Conservation (phyloP, 805 yeast species). For the Kuraishia borneana region DNA sequence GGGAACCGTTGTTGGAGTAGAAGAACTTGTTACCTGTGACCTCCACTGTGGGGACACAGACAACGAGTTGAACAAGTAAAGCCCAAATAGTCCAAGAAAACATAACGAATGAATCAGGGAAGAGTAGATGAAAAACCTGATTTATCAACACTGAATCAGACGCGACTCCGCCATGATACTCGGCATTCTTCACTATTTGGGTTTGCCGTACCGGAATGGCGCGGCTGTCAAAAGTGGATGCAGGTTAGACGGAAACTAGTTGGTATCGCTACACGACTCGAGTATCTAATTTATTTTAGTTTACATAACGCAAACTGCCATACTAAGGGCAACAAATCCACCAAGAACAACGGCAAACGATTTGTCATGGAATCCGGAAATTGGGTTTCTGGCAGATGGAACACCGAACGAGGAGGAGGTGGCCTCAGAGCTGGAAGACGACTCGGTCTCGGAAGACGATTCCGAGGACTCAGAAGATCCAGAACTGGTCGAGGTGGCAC, state of each 20-base stretch:
- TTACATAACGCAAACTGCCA: slow-evolving; percentile 13
- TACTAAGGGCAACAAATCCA: slow-evolving; percentile 1
- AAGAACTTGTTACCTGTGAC: slow-evolving; percentile 70
- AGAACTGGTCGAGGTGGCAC: slow-evolving; percentile 8
- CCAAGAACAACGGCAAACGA: slow-evolving; percentile 1
- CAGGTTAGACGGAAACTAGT: no score
- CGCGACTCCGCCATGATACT: no score
- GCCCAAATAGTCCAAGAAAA: no score
- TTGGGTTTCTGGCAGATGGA: slow-evolving; percentile 1
- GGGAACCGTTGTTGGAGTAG: slow-evolving; percentile 58
- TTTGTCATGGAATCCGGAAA: slow-evolving; percentile 5
- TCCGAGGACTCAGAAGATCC: slow-evolving; percentile 5
- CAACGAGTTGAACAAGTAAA: no score
- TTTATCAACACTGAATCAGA: no score
- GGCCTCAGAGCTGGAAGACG: slow-evolving; percentile 10
- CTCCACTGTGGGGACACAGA: slow-evolving; percentile 45
- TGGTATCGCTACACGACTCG: no score
- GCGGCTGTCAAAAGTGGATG: no score
- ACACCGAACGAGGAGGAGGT: background rate
- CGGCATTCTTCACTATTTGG: no score
- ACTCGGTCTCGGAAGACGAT: slow-evolving; percentile 3
- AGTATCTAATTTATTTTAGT: background rate
- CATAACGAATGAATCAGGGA: no score
- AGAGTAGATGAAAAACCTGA: no score
- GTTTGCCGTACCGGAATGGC: no score